phyloP scores from a whole-genome alignment of 73 alveolate species.

The Paramecium primaurelia region DNA sequence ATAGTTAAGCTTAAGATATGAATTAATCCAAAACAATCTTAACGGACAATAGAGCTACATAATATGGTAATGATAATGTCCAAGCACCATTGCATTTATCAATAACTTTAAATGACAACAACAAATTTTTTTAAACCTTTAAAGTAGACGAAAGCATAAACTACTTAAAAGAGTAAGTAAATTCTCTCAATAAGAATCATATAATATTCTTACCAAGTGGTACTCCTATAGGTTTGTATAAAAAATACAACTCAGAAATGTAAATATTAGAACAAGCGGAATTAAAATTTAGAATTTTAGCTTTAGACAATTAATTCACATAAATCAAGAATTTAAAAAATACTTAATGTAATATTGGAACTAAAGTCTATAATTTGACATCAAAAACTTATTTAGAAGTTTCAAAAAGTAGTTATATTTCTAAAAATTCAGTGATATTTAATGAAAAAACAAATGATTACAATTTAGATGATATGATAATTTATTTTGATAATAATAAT shows the following conservation, averaged over 20 bases:
- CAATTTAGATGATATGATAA: not conserved
- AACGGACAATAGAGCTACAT: not conserved
- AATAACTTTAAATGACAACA: not conserved
- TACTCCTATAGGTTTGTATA: not conserved
- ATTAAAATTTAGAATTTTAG: not conserved
- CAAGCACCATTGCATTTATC: not conserved
- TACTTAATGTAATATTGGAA: not conserved
- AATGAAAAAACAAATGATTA: not conserved
- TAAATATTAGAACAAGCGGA: not conserved
- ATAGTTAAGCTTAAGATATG: not conserved
- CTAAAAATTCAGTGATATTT: not conserved
- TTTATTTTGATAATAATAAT: not conserved
- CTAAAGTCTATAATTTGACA: not conserved
- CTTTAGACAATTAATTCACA: not conserved
- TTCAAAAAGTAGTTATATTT: not conserved
- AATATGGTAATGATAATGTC: not conserved
- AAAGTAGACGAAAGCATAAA: not conserved
- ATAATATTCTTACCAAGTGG: not conserved
- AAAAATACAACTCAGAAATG: not conserved
- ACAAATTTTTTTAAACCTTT: not conserved
- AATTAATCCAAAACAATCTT: not conserved
- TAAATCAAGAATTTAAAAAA: not conserved
- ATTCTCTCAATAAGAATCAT: not conserved
- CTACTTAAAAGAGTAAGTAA: not conserved
- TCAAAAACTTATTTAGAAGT: not conserved